phyloP scores from a whole-genome alignment of 805 yeast genomes.

The Candida krabiensis region DNA sequence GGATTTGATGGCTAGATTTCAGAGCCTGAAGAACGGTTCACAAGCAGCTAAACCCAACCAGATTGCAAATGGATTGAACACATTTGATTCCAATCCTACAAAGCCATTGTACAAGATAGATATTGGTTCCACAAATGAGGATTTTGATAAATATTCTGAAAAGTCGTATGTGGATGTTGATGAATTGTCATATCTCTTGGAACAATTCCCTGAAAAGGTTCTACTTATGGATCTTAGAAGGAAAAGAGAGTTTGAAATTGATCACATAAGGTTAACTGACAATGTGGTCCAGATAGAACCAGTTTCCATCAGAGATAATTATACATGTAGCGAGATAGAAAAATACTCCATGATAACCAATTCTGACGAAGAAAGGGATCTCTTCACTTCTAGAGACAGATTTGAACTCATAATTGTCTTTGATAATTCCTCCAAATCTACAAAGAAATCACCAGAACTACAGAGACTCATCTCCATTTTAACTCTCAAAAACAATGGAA shows the following conservation, averaged over 20 bases:
- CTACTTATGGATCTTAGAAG: constrained; percentile 75
- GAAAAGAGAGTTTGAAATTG: constrained; percentile 54
- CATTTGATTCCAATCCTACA: no score
- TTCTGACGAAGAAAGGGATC: constrained; percentile 51
- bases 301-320: constrained; percentile 46
- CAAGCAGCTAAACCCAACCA: no score
- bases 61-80: no score
- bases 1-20: constrained; percentile 20
- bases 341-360: constrained; percentile 55
- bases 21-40: constrained; percentile 19
- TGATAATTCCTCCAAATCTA: constrained; percentile 41
- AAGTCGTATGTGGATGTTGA: constrained; percentile 15
- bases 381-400: constrained; percentile 51
- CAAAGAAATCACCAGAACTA: constrained; percentile 18
- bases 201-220: constrained; percentile 33
- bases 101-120: no score
- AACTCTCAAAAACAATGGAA: constrained; percentile 36
- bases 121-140: constrained; percentile 2
- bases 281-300: constrained; percentile 80
- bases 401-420: constrained; percentile 69
- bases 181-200: constrained; percentile 30
- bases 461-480: constrained; percentile 39
- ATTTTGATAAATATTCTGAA: constrained; percentile 9
- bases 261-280: constrained; percentile 57
- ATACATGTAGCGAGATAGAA: constrained; percentile 68